Evolutionary conservation across 345 rosid genomes (phyloP).

Genomic region (Brassica juncea): DNA sequence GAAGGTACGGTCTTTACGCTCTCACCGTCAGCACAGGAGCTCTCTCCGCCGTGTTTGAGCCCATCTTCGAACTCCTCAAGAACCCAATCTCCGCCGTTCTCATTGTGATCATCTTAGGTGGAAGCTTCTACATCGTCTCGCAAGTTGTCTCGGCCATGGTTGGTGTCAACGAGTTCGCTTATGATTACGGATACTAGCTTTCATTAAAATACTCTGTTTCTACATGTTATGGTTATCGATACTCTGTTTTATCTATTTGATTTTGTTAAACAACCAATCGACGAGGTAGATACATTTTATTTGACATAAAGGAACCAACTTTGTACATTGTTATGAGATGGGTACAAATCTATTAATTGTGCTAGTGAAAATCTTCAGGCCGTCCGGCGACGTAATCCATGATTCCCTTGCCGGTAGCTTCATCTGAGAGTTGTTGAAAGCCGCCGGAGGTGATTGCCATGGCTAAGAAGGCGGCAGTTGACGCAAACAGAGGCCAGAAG

Average conservation of each 20-base stretch:
- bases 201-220: constrained; percentile 14
- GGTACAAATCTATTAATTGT: background rate
- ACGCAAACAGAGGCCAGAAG: constrained; percentile 91
- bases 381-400: constrained; percentile 68
- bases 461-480: constrained; percentile 67
- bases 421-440: constrained; percentile 47
- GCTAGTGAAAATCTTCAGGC: constrained; percentile 31
- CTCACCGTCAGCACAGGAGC: constrained; percentile 94
- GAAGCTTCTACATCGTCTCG: constrained; percentile 59
- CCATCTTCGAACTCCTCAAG: constrained; percentile 72
- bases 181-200: constrained; percentile 48
- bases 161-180: constrained; percentile 73
- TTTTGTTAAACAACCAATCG: constrained; percentile 8
- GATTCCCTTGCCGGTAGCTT: constrained; percentile 57
- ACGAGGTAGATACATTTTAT: background rate
- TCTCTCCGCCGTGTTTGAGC: constrained; percentile 62
- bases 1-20: constrained; percentile 92
- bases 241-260: background rate
- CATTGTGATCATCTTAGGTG: constrained; percentile 61
- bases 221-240: background rate
- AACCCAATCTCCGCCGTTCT: constrained; percentile 84
- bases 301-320: constrained; percentile 13
- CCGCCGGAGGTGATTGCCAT: constrained; percentile 64
- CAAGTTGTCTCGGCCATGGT: constrained; percentile 87
- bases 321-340: constrained; percentile 21